Percentiles rank a stretch among this genome's conserved stretches.
Evolutionary conservation across 331 rosid genomes (phyloP).

Genomic region (Malus hybrid): DNA sequence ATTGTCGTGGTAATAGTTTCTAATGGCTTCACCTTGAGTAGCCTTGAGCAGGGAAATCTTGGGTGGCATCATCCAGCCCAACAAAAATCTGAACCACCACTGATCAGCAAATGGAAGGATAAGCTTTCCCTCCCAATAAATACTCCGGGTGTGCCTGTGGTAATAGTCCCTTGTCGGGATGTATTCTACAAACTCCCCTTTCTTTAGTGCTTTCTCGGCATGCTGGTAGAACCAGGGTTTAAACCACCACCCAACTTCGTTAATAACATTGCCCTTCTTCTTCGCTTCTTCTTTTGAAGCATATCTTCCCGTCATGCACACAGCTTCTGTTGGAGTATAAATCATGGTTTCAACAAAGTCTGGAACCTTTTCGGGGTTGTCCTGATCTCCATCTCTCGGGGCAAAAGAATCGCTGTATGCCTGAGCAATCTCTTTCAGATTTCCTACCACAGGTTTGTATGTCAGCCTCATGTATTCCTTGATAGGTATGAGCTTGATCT

Average conservation of each 20-base stretch:
- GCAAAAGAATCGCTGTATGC: slow-evolving; percentile 78
- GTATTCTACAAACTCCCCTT: slow-evolving; percentile 78
- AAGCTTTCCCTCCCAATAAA: slow-evolving; percentile 99
- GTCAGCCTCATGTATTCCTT: slow-evolving; percentile 93
- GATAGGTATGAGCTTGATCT: slow-evolving; percentile 69
- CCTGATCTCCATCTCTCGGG: slow-evolving; percentile 86
- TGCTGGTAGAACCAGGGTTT: slow-evolving; percentile 96
- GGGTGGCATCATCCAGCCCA: slow-evolving; percentile 99
- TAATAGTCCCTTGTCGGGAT: slow-evolving; percentile 89
- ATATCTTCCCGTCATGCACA: slow-evolving; percentile 81
- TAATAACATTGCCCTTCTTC: slow-evolving; percentile 78
- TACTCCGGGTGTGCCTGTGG: slow-evolving; percentile 92
- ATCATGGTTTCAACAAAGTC: slow-evolving; percentile 95
- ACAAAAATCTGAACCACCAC: slow-evolving; percentile 76
- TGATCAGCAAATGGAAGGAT: slow-evolving; percentile 96
- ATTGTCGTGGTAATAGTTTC: slow-evolving; percentile 94
- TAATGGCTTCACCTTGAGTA: slow-evolving; percentile 93
- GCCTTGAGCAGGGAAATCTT: slow-evolving; percentile 96
- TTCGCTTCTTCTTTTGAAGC: slow-evolving; percentile 92
- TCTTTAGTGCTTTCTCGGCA: slow-evolving; percentile 82
- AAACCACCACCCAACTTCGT: slow-evolving; percentile 89
- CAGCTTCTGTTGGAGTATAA: slow-evolving; percentile 61
- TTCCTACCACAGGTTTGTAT: slow-evolving; percentile 68
- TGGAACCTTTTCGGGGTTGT: slow-evolving; percentile 75
- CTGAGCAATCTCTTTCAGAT: slow-evolving; percentile 70